phyloP scores from a whole-genome alignment of 164 flowering plant species.

The Euptelea pleiosperma region DNA sequence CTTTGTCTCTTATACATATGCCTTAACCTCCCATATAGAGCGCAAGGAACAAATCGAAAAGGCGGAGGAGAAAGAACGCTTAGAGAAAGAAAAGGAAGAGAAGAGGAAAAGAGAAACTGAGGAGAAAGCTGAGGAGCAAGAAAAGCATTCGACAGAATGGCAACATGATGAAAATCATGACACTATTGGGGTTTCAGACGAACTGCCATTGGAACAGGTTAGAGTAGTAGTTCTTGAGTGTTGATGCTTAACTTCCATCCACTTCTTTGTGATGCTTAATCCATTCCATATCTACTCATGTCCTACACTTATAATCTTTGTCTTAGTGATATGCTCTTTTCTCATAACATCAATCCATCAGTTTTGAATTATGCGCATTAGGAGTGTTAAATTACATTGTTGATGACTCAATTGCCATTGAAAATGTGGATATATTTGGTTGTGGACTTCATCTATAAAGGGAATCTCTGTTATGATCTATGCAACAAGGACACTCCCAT shows the following conservation, averaged over 20 bases:
- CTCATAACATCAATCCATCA: background rate
- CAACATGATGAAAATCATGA: constrained; percentile 30
- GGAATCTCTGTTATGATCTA: no score
- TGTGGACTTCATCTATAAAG: no score
- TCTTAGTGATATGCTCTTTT: background rate
- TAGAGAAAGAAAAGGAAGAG: constrained; percentile 79
- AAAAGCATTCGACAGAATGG: constrained; percentile 27
- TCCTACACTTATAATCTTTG: background rate
- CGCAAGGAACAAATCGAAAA: constrained; percentile 87
- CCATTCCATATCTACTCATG: background rate
- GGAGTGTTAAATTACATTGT: background rate
- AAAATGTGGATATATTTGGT: no score
- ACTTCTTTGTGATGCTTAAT: background rate
- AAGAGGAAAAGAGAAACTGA: constrained; percentile 57
- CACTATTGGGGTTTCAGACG: constrained; percentile 34
- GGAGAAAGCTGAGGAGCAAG: constrained; percentile 28
- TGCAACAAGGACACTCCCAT: no score
- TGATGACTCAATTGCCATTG: no score
- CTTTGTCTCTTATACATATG: background rate
- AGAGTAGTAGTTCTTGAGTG: background rate
- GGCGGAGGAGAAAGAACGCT: constrained; percentile 86
- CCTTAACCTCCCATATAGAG: constrained; percentile 40
- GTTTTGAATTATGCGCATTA: background rate
- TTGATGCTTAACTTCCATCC: background rate
- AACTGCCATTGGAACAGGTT: constrained; percentile 45